Evolutionary conservation across 495 filamentous ascomycete species (phyloP).

Genomic region (Hypoxylon intermedium): DNA sequence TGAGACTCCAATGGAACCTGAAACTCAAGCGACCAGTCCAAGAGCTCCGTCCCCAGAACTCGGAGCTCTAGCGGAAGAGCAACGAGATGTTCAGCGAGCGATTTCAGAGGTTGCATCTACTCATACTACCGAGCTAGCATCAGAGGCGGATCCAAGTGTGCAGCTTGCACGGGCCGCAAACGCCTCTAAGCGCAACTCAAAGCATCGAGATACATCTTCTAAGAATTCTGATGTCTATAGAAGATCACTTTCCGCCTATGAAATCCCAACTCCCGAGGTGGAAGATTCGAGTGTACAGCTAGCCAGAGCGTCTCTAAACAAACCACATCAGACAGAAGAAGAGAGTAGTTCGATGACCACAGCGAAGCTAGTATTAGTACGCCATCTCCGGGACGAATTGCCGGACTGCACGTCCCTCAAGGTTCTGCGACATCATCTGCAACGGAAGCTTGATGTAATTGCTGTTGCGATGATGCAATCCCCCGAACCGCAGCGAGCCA

Average conservation of each 20-base stretch:
- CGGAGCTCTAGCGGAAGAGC: conserved; percentile 8
- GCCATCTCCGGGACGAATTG: conserved; percentile 64
- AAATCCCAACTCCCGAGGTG: conserved; percentile 10
- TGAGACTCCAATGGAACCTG: not conserved
- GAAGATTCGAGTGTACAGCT: conserved; percentile 39
- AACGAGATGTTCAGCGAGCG: not conserved
- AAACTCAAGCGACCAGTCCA: not conserved
- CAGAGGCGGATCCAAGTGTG: conserved; percentile 42
- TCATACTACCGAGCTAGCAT: conserved; percentile 13
- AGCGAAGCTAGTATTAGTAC: conserved; percentile 49
- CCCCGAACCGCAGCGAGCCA: conserved; percentile 63
- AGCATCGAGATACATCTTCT: conserved; percentile 21
- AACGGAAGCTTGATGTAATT: conserved; percentile 66
- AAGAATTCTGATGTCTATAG: conserved; percentile 1
- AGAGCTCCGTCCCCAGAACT: conserved; percentile 20
- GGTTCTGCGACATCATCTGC: conserved; percentile 63
- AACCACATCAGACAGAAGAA: conserved; percentile 30
- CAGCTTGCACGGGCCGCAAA: conserved; percentile 47
- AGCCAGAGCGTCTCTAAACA: conserved; percentile 33
- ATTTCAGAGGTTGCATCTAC: not conserved
- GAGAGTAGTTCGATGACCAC: conserved; percentile 39
- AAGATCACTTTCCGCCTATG: conserved; percentile 2
- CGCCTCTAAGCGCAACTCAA: conserved; percentile 37
- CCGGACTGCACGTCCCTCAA: conserved; percentile 75
- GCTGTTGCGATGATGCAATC: conserved; percentile 68